Percentiles rank a stretch among this genome's conserved stretches.
Conservation (phyloP, 495 filamentous ascomycete species). For the Penicillium cosmopolitanum region DNA sequence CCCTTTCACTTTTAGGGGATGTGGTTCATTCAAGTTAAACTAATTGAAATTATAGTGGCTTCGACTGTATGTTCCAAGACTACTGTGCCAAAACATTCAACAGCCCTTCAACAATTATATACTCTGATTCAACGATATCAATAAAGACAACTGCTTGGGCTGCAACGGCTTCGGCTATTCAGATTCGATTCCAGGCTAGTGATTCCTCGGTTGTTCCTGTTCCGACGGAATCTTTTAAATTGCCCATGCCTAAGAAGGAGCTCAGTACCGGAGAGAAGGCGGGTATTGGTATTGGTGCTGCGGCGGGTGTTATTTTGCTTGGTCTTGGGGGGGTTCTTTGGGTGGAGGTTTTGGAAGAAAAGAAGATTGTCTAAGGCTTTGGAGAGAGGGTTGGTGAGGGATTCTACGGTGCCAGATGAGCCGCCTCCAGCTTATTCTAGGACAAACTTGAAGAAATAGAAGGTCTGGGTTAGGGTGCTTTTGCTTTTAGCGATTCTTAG, state of each 20-base stretch:
- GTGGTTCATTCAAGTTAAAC: too few relatives aligned
- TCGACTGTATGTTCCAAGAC: constrained; percentile 12
- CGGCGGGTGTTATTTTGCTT: not conserved
- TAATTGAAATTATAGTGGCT: constrained; percentile 1
- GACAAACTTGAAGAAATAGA: not conserved
- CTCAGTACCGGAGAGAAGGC: constrained; percentile 8
- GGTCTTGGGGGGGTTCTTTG: not conserved
- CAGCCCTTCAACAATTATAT: constrained; percentile 10
- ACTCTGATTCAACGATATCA: constrained; percentile 9
- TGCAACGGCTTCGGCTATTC: constrained; percentile 18
- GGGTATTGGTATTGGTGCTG: constrained; percentile 10
- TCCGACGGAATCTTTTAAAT: constrained; percentile 11
- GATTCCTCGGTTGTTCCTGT: constrained; percentile 20
- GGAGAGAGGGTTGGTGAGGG: not conserved
- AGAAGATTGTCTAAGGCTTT: not conserved
- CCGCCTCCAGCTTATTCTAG: not conserved
- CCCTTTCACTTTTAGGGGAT: too few relatives aligned
- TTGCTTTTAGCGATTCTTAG: too few relatives aligned
- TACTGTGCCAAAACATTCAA: constrained; percentile 17
- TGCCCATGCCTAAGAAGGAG: constrained; percentile 6
- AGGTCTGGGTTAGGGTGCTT: too few relatives aligned
- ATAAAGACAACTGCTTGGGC: constrained; percentile 7
- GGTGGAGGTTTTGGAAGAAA: not conserved
- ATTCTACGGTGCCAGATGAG: not conserved
- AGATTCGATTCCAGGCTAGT: constrained; percentile 18